Evolutionary conservation across 208 protist species (phyloP).

Genomic region (Herpetomonas tarakana): DNA sequence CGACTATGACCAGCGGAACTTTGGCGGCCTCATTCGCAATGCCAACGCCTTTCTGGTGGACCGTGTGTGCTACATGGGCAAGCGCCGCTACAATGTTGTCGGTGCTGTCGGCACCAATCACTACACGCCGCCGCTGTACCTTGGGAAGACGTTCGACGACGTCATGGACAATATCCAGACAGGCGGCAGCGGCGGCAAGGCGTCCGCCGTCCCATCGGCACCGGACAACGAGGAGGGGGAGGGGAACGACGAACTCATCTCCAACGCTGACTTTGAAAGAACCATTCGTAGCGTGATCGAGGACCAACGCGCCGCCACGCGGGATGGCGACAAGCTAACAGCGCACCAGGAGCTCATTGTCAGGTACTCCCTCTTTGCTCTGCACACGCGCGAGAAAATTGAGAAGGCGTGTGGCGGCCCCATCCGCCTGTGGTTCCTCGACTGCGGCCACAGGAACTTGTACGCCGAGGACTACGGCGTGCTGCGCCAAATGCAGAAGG

Average conservation of each 20-base stretch:
- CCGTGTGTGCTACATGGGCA: slow-evolving; percentile 72
- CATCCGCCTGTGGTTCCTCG: slow-evolving; percentile 58
- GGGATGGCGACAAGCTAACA: background rate
- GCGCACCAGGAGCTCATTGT: slow-evolving; percentile 6
- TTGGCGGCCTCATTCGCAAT: slow-evolving; percentile 82
- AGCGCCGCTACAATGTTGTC: slow-evolving; percentile 77
- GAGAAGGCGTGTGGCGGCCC: slow-evolving; percentile 12
- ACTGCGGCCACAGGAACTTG: slow-evolving; percentile 62
- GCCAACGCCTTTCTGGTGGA: slow-evolving; percentile 88
- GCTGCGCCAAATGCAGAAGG: slow-evolving; percentile 2
- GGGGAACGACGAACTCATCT: background rate
- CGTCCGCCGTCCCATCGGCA: background rate
- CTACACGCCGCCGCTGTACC: slow-evolving; percentile 74
- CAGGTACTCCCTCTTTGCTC: slow-evolving; percentile 9
- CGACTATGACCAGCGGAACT: slow-evolving; percentile 81
- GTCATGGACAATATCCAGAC: background rate
- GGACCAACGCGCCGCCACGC: background rate
- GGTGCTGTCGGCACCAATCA: slow-evolving; percentile 81
- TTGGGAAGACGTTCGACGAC: slow-evolving; percentile 19
- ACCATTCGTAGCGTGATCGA: background rate
- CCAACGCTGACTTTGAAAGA: background rate
- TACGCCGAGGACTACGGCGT: slow-evolving; percentile 20
- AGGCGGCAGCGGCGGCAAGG: background rate
- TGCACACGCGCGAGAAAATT: slow-evolving; percentile 11
- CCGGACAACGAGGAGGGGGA: no score